phyloP scores from a whole-genome alignment of 106 monocot species.

The Dendrobium catenatum region DNA sequence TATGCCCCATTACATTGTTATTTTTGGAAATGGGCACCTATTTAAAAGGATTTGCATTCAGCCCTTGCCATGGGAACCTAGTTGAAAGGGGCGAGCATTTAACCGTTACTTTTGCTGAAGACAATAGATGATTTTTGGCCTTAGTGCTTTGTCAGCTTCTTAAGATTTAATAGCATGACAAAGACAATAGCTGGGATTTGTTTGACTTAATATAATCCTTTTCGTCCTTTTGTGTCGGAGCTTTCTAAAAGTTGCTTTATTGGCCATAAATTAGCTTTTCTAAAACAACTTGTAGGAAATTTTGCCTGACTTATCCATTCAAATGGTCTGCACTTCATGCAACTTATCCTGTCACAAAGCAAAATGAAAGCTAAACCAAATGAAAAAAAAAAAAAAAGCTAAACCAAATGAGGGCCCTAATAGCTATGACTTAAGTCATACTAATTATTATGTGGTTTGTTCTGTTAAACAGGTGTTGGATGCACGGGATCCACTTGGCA shows the following conservation, averaged over 20 bases:
- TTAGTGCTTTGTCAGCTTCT: neutral
- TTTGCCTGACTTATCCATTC: neutral
- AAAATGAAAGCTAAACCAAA: too few relatives aligned
- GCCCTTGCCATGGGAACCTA: too few relatives aligned
- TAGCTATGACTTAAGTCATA: neutral
- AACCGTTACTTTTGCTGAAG: neutral
- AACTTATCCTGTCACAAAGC: neutral
- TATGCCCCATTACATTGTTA: neutral
- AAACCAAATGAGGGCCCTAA: neutral
- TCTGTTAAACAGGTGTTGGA: constrained; percentile 63
- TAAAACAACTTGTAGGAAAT: neutral
- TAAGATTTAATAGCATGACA: neutral
- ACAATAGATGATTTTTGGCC: neutral
- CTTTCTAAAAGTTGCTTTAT: neutral
- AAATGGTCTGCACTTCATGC: neutral
- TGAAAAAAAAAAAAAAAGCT: too few relatives aligned
- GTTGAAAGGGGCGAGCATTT: neutral
- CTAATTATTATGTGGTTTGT: neutral
- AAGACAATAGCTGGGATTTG: neutral
- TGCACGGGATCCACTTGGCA: constrained; percentile 95
- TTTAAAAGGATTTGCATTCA: neutral
- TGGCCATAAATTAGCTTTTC: neutral
- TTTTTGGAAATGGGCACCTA: neutral
- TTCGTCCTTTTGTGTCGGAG: neutral
- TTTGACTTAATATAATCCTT: neutral